phyloP scores from a whole-genome alignment of 2,329 filamentous ascomycete genomes.

The Colletotrichum zoysiae region DNA sequence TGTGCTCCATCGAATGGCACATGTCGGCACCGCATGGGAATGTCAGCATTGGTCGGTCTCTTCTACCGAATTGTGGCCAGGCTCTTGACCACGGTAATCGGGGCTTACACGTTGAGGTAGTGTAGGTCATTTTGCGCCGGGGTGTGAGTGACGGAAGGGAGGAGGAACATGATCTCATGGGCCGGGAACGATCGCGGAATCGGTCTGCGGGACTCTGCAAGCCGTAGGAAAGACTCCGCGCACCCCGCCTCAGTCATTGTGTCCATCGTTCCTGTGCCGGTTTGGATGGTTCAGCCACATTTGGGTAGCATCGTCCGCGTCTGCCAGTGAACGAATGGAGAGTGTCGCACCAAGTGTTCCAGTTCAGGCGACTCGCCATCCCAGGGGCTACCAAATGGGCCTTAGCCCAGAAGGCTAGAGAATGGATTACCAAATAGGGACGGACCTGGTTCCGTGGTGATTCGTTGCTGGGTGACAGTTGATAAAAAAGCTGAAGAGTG shows the following conservation, averaged over 20 bases:
- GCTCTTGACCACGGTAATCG: background rate
- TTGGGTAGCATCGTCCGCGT: slow-evolving; percentile 22
- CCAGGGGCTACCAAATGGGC: slow-evolving; percentile 36
- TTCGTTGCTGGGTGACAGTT: slow-evolving; percentile 13
- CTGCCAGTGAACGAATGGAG: slow-evolving; percentile 6
- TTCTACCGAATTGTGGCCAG: background rate
- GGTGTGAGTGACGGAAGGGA: slow-evolving; percentile 9
- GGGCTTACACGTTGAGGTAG: background rate
- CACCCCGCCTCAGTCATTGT: background rate
- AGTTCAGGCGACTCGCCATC: slow-evolving; percentile 33
- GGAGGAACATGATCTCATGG: slow-evolving; percentile 18
- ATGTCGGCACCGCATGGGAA: background rate
- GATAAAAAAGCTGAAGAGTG: slow-evolving; percentile 32
- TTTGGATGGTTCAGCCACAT: slow-evolving; percentile 30
- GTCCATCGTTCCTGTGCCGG: slow-evolving; percentile 16
- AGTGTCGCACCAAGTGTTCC: slow-evolving; percentile 32
- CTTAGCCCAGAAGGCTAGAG: slow-evolving; percentile 27
- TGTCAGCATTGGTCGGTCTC: background rate
- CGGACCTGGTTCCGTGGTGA: slow-evolving; percentile 38
- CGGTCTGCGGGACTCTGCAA: slow-evolving; percentile 6
- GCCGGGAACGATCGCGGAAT: slow-evolving; percentile 14
- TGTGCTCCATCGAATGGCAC: background rate
- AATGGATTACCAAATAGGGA: slow-evolving; percentile 32
- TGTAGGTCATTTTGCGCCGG: background rate
- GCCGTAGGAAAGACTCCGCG: slow-evolving; percentile 23